A percentile compares a stretch with the other conserved stretches of the same genome.
These are phyloP conservation scores for Tillandsia leiboldiana DNA, from an alignment of 176 grass and related monocot species.

Conservation along the genomic window DNA sequence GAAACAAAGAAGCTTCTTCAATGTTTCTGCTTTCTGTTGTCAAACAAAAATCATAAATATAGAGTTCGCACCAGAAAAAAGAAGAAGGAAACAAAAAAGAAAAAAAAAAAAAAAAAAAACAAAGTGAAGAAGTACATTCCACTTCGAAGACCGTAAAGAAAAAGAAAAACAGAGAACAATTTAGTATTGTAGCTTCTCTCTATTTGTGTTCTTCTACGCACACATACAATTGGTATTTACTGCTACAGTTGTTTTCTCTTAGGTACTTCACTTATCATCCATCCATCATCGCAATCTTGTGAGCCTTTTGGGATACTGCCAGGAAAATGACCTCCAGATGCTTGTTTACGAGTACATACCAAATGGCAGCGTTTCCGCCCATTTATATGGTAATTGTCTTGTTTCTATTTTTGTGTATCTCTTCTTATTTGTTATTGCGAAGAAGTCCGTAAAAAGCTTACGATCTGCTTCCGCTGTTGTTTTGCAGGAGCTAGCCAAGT, in stretches of 20 bases:
- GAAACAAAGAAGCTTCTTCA: too few relatives aligned
- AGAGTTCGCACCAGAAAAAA: neutral
- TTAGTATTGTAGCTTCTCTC: neutral
- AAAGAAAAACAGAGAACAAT: neutral
- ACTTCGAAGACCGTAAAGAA: neutral
- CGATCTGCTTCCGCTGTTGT: conserved; percentile 5
- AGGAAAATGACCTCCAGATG: conserved; percentile 74
- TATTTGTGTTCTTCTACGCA: neutral
- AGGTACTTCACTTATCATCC: conserved; percentile 62
- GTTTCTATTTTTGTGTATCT: neutral
- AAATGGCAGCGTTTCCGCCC: conserved; percentile 68
- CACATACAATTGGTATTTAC: neutral
- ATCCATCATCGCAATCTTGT: conserved; percentile 75
- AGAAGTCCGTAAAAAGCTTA: neutral
- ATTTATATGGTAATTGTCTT: conserved; percentile 74
- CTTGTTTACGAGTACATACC: conserved; percentile 92
- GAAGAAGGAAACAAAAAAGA: too few relatives aligned
- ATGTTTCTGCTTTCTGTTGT: too few relatives aligned
- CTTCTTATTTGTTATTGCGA: neutral
- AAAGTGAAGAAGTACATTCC: too few relatives aligned
- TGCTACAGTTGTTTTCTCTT: conserved; percentile 1
- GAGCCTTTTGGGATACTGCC: conserved; percentile 85
- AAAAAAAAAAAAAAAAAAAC: too few relatives aligned
- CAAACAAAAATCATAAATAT: too few relatives aligned
- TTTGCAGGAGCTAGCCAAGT: conserved; percentile 35